Conservation (phyloP, 75 land plant genomes). For the Azolla pinnata region DNA sequence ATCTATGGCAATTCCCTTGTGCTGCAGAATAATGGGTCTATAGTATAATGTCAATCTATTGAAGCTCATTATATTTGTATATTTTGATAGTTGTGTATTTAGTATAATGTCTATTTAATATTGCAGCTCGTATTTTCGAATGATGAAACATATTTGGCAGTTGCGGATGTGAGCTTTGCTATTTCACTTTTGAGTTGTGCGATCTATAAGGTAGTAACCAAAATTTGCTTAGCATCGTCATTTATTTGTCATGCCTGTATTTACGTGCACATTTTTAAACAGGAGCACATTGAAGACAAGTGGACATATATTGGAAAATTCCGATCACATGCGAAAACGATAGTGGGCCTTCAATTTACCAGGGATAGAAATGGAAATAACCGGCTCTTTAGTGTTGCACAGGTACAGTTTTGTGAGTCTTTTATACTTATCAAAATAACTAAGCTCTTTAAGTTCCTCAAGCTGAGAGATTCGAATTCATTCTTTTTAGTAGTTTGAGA, state of each 20-base stretch:
- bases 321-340: slow-evolving; percentile 22
- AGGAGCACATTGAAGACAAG: slow-evolving; percentile 8
- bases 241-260: background rate
- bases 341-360: slow-evolving; percentile 15
- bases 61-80: too few relatives aligned
- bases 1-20: too few relatives aligned
- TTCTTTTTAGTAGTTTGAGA: background rate
- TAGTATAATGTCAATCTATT: too few relatives aligned
- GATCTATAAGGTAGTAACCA: background rate
- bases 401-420: too few relatives aligned
- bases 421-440: too few relatives aligned
- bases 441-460: too few relatives aligned
- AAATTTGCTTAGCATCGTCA: background rate
- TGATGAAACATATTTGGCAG: slow-evolving; percentile 13
- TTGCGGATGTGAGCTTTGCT: slow-evolving; percentile 22
- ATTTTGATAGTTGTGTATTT: too few relatives aligned
- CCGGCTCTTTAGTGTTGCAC: slow-evolving; percentile 23
- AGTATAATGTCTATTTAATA: too few relatives aligned
- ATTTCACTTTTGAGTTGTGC: slow-evolving; percentile 14
- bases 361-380: slow-evolving; percentile 3
- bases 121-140: slow-evolving; percentile 20
- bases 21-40: too few relatives aligned
- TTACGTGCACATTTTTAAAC: background rate
- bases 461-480: too few relatives aligned
- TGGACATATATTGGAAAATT: slow-evolving; percentile 27